These are phyloP conservation scores for Phytophthora capsici DNA, from an alignment of 352 stramenopile genomes.

Conservation along the genomic window DNA sequence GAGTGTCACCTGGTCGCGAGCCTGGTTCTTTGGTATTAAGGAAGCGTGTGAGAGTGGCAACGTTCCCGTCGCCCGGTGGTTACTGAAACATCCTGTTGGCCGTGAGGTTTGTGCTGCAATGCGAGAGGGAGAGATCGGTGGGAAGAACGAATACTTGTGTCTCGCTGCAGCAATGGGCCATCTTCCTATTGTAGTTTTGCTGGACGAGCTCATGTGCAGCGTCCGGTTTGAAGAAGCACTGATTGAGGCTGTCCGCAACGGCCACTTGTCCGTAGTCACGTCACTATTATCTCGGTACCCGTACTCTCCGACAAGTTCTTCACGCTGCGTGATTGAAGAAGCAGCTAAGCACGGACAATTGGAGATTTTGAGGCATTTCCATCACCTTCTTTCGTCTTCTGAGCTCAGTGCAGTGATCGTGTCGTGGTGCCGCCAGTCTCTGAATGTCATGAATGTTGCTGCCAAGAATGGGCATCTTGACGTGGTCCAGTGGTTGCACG, in stretches of 20 bases:
- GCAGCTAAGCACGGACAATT: background rate
- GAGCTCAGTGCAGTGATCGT: background rate
- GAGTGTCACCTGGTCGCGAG: background rate
- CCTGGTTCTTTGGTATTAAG: conserved; percentile 3
- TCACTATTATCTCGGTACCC: background rate
- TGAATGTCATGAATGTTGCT: too few relatives aligned
- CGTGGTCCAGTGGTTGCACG: too few relatives aligned
- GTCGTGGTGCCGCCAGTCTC: background rate
- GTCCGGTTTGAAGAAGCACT: background rate
- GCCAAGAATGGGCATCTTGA: too few relatives aligned
- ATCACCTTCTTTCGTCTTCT: background rate
- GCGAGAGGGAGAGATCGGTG: background rate
- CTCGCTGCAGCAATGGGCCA: background rate
- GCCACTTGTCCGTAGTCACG: background rate
- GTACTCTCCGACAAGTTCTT: background rate
- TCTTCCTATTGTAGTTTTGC: background rate
- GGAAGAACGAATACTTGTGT: background rate
- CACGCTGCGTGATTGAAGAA: background rate
- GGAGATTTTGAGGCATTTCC: background rate
- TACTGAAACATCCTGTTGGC: conserved; percentile 2
- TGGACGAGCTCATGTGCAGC: background rate
- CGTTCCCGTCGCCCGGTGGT: conserved; percentile 6
- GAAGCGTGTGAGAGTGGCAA: conserved; percentile 4
- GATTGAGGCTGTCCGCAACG: background rate
- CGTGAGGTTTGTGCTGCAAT: background rate